A percentile compares a stretch with the other conserved stretches of the same genome.
phyloP scores from a whole-genome alignment of 192 early-diverging fungal genomes.

The Physocladia obscura region DNA sequence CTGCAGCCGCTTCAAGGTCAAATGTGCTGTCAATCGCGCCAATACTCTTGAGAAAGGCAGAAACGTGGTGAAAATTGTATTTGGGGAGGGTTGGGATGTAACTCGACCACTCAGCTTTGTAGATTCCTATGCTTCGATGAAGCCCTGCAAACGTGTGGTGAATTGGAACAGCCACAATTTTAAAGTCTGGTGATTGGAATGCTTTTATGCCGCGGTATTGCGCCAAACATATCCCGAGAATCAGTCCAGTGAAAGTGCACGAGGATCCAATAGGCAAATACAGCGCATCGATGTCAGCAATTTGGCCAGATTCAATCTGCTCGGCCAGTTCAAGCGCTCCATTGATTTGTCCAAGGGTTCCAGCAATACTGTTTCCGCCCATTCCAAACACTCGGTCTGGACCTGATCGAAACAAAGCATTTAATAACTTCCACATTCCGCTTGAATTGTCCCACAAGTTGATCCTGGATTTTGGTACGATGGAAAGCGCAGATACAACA shows the following conservation, averaged over 20 bases:
- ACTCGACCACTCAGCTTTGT: constrained; percentile 80
- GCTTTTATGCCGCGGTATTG: not conserved
- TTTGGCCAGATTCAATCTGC: not conserved
- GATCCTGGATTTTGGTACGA: too few species aligned
- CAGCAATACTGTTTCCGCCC: constrained; percentile 5
- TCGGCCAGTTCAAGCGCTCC: not conserved
- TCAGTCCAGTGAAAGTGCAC: not conserved
- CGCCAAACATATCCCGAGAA: constrained; percentile 1
- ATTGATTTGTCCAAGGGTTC: constrained; percentile 3
- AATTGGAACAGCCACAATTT: constrained; percentile 2
- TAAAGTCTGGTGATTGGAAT: not conserved
- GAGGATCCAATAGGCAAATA: not conserved
- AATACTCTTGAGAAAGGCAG: not conserved
- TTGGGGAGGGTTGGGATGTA: constrained; percentile 97
- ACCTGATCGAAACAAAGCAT: too few species aligned
- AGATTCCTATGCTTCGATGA: constrained; percentile 53
- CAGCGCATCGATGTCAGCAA: not conserved
- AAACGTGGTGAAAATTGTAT: constrained; percentile 27
- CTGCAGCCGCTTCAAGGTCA: not conserved
- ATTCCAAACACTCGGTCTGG: too few species aligned
- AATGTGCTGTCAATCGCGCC: not conserved
- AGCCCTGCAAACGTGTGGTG: constrained; percentile 5
- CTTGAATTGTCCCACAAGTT: too few species aligned
- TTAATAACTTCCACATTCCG: too few species aligned
- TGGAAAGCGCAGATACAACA: too few species aligned